These are phyloP conservation scores for Chaetothyriales sp. DNA, from an alignment of 2,329 filamentous ascomycete genomes.

Conservation along the genomic window DNA sequence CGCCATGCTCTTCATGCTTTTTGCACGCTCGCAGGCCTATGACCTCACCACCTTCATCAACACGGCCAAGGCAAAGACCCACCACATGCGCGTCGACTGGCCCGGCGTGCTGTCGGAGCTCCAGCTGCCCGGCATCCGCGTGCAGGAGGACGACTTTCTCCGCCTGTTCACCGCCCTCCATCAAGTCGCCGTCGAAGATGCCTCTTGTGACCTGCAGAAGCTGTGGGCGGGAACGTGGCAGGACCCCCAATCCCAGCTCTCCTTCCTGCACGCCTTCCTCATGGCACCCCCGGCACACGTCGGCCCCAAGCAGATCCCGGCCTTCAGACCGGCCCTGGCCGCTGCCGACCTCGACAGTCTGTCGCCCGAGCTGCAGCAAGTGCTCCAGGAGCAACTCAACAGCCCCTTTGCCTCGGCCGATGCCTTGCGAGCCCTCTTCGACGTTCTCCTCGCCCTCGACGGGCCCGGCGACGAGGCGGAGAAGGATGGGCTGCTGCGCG, in stretches of 20 bases:
- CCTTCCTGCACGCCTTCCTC: slow-evolving; percentile 82
- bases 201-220: slow-evolving; percentile 65
- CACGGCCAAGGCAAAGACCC: slow-evolving; percentile 42
- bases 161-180: slow-evolving; percentile 66
- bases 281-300: slow-evolving; percentile 61
- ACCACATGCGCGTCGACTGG: slow-evolving; percentile 47
- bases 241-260: slow-evolving; percentile 73
- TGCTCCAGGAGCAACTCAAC: slow-evolving; percentile 55
- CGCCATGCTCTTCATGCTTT: slow-evolving; percentile 59
- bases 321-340: slow-evolving; percentile 64
- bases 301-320: slow-evolving; percentile 73
- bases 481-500: slow-evolving; percentile 43
- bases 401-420: slow-evolving; percentile 82
- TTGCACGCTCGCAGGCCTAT: slow-evolving; percentile 48
- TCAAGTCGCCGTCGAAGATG: slow-evolving; percentile 50
- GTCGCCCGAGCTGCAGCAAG: slow-evolving; percentile 44
- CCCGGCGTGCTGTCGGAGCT: slow-evolving; percentile 62
- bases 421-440: slow-evolving; percentile 57
- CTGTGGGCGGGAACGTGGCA: slow-evolving; percentile 87
- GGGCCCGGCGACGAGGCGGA: slow-evolving; percentile 43
- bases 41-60: slow-evolving; percentile 55
- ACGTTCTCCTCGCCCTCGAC: slow-evolving; percentile 46
- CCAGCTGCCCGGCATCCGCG: slow-evolving; percentile 61
- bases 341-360: slow-evolving; percentile 48
- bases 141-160: slow-evolving; percentile 69